Conservation (phyloP, 2,329 filamentous ascomycete genomes). For the Colletotrichum camelliae region DNA sequence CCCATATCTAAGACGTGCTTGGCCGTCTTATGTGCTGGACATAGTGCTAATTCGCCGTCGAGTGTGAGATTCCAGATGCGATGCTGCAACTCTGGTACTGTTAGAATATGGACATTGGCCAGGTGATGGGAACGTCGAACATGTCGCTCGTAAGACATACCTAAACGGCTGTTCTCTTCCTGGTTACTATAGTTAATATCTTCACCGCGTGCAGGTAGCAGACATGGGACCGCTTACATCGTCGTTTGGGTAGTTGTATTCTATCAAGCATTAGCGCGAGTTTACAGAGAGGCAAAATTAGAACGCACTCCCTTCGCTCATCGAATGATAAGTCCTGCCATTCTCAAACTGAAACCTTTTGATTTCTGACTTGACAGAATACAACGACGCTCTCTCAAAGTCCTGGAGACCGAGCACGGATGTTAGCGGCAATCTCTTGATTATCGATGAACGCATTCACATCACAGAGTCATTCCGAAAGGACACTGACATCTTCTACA, state of each 20-base stretch:
- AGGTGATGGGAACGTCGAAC: too few species aligned
- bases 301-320: background rate
- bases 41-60: background rate
- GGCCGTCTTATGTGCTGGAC: background rate
- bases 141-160: background rate
- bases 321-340: background rate
- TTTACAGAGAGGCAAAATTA: background rate
- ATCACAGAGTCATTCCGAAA: background rate
- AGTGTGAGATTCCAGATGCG: background rate
- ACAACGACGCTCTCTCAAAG: background rate
- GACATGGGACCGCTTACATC: background rate
- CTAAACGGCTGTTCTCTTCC: background rate
- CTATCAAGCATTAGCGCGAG: background rate
- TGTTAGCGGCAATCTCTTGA: background rate
- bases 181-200: background rate
- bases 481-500: background rate
- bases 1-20: background rate
- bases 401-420: accelerated
- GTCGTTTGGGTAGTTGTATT: background rate
- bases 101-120: background rate
- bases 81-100: background rate
- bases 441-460: too few species aligned
- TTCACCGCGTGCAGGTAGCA: too few species aligned
- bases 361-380: background rate
- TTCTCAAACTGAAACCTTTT: background rate